These are phyloP conservation scores for Arctostaphylos glauca DNA, from an alignment of 148 eudicot genomes.

Conservation along the genomic window DNA sequence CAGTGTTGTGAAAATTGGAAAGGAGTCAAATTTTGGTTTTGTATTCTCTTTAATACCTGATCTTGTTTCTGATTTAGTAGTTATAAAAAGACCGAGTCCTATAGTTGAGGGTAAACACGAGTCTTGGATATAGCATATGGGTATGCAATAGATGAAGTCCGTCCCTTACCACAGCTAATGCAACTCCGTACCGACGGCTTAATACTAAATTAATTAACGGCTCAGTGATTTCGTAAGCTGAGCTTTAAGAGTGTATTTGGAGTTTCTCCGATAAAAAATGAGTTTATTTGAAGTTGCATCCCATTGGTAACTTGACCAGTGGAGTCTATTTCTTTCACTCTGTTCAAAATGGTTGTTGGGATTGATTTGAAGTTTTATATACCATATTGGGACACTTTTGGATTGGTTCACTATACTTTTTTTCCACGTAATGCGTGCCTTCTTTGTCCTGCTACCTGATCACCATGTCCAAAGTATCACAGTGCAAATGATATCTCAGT, in stretches of 20 bases:
- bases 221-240: no score
- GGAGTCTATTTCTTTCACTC: not conserved
- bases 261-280: not conserved
- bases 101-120: not conserved
- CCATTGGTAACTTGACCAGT: not conserved
- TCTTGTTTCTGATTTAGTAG: not conserved
- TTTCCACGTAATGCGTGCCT: not conserved
- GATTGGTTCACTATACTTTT: not conserved
- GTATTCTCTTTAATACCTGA: conserved; percentile 1
- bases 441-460: conserved; percentile 1
- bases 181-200: no score
- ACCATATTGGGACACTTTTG: not conserved
- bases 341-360: not conserved
- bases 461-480: not conserved
- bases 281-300: not conserved
- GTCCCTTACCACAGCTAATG: no score
- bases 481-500: not conserved
- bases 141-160: not conserved
- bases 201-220: no score
- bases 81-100: not conserved
- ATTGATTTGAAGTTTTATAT: not conserved
- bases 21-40: not conserved
- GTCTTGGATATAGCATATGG: not conserved
- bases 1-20: not conserved
- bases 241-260: no score